These are phyloP conservation scores for Leishmania guyanensis DNA, from an alignment of 208 protist species.

Conservation along the genomic window DNA sequence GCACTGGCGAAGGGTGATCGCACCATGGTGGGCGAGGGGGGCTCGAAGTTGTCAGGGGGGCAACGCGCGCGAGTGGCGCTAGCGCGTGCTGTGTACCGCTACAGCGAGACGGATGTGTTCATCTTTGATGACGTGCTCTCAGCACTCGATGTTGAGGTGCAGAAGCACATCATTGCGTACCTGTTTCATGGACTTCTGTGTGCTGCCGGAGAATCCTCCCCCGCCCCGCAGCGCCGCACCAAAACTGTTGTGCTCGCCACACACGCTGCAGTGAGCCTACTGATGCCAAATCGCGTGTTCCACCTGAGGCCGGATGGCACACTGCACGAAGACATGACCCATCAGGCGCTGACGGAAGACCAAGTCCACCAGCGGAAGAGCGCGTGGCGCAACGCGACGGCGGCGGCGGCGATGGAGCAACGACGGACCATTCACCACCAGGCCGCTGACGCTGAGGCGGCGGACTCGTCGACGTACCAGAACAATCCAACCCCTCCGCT, in stretches of 20 bases:
- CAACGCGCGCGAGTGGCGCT: conserved; percentile 87
- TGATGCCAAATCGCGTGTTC: conserved; percentile 58
- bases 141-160: conserved; percentile 93
- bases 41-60: conserved; percentile 83
- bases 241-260: conserved; percentile 64
- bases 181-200: conserved; percentile 72
- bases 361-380: conserved; percentile 33
- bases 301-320: conserved; percentile 40
- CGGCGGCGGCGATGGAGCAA: conserved; percentile 29
- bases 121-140: conserved; percentile 93
- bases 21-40: conserved; percentile 87
- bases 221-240: conserved; percentile 1
- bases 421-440: conserved; percentile 14
- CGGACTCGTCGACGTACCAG: background rate
- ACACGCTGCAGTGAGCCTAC: conserved; percentile 36
- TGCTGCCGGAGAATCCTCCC: background rate
- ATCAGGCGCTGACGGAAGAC: conserved; percentile 29
- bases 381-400: conserved; percentile 39
- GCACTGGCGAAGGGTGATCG: conserved; percentile 80
- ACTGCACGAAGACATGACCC: conserved; percentile 38
- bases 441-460: background rate
- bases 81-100: conserved; percentile 78
- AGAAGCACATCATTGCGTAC: conserved; percentile 73
- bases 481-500: background rate
- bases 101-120: conserved; percentile 67